Conservation (phyloP, 2,329 filamentous ascomycete species). For the Fusarium humuli region DNA sequence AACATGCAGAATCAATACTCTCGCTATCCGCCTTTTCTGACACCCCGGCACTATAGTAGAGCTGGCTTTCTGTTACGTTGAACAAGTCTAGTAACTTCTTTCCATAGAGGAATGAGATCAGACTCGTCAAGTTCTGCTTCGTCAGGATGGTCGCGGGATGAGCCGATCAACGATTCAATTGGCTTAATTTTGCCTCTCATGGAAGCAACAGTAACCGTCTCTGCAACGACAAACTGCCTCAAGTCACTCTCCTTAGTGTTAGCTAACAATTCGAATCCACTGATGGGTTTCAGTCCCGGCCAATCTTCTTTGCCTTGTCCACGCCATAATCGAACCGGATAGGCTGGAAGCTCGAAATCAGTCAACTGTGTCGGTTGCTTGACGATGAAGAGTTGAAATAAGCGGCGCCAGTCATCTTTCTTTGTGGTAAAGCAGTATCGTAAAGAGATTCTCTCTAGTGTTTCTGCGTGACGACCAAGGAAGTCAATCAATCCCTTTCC, state of each 20-base stretch:
- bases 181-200: background rate
- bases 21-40: background rate
- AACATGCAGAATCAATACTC: background rate
- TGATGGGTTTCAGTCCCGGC: background rate
- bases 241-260: background rate
- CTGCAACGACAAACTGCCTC: background rate
- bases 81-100: background rate
- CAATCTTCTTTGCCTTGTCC: background rate
- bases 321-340: background rate
- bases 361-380: background rate
- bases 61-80: background rate
- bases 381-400: background rate
- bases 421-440: background rate
- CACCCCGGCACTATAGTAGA: background rate
- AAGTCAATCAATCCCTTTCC: background rate
- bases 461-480: background rate
- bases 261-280: background rate
- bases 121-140: background rate
- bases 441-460: background rate
- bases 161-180: background rate
- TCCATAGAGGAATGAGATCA: background rate
- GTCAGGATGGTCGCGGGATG: background rate
- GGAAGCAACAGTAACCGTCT: rapidly evolving
- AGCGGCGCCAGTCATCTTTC: background rate
- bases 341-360: background rate